Evolutionary conservation across 345 rosid genomes (phyloP), one percentile per base, ranked within the genome.

Genomic region (Litchi chinensis): DNA sequence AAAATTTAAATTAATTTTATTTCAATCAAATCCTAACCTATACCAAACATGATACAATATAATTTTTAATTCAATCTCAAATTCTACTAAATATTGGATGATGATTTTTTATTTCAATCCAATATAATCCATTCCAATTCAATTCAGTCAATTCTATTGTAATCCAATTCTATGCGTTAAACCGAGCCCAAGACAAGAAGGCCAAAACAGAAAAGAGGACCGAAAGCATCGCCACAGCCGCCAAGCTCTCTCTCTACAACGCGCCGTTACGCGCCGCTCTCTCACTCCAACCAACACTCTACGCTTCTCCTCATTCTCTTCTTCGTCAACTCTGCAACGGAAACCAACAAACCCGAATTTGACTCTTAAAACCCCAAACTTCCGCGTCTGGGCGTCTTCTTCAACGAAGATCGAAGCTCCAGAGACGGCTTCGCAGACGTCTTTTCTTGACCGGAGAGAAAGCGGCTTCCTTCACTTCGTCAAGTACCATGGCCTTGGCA

Each of bases 401-500:
- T 79, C 90, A 24, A 83, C 82, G 89, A 82, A 83, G 79, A 75
- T 86, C 74, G 78, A 82, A 21, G 66, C 87, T n/a, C 65, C 81
- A 8, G 88, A 86, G 63, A 83, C 73, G 71, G 43, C 82, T 28
- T 73, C 87, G 1, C 78, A 87, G 44, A 28, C 77, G 37, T 81
- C 28, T 56, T 88, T 89, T 37, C 87, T 88, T 28, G 89, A 86
- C 32, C 77, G 85, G 16, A 86, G 70, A 78, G 93, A 91, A 77
- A 80, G 76, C 57, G 90, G 95, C 28, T 44, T 87, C 85, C 90
- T 94, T 77, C 95, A 91, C 52, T 94, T 97, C 77, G 92, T 90
- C 56, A 97, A 97, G 86, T 94, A 97, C 73, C 98, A 94, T 64
- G 98, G 98, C 64, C 97, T 97, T 54, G 99, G 98, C 62, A 97